Conservation (phyloP, 352 stramenopile genomes). For the Phytophthora pistaciae region DNA sequence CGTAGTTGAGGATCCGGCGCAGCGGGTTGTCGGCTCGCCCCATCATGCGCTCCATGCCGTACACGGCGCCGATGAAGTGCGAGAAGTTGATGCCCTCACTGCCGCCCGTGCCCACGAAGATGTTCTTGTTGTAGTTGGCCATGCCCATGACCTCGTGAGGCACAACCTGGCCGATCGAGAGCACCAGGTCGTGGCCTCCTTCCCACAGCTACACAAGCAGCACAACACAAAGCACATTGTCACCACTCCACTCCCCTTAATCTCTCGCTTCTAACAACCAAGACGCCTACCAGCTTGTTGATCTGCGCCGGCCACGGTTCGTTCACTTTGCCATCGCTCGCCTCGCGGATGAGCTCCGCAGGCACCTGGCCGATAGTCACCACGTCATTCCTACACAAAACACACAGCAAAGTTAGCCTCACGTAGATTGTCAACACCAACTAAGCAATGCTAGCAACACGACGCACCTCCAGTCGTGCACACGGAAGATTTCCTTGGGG, state of each 20-base stretch:
- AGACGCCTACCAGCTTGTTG: slow-evolving; percentile 92
- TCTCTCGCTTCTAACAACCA: background rate
- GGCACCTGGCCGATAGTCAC: slow-evolving; percentile 96
- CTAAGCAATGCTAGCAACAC: background rate
- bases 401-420: background rate
- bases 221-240: slow-evolving; percentile 4
- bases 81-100: slow-evolving; percentile 98
- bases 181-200: slow-evolving; percentile 92
- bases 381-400: slow-evolving; percentile 91
- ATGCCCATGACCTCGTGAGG: slow-evolving; percentile 98
- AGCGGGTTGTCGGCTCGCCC: slow-evolving; percentile 96
- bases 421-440: background rate
- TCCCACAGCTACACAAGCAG: slow-evolving; percentile 83
- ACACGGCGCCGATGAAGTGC: slow-evolving; percentile 98
- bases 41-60: slow-evolving; percentile 99
- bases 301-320: slow-evolving; percentile 96
- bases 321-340: slow-evolving; percentile 96
- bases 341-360: slow-evolving; percentile 90
- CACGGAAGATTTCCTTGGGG: slow-evolving; percentile 87
- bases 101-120: slow-evolving; percentile 96
- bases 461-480: slow-evolving; percentile 96
- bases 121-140: slow-evolving; percentile 99
- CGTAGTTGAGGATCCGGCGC: slow-evolving; percentile 96
- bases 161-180: slow-evolving; percentile 98
- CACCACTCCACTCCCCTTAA: background rate